These are phyloP conservation scores for Pseudonectria buxi DNA, from an alignment of 2,329 filamentous ascomycete species.

Conservation along the genomic window DNA sequence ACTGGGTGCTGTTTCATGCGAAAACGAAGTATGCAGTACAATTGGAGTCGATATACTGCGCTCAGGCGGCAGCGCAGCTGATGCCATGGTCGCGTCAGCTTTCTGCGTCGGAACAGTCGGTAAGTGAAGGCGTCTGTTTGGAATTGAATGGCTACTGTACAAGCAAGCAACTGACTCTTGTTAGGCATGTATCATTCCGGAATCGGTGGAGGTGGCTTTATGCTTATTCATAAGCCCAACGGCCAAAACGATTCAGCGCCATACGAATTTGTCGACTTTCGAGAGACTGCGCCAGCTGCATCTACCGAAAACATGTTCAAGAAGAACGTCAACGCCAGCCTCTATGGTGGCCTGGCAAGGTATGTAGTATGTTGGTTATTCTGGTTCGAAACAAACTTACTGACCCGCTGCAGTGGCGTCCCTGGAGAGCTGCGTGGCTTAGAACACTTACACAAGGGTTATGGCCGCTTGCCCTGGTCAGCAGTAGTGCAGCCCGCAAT, in stretches of 20 bases:
- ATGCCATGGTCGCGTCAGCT: slow-evolving; percentile 38
- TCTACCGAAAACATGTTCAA: slow-evolving; percentile 77
- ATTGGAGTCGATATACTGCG: slow-evolving; percentile 52
- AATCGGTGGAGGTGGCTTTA: slow-evolving; percentile 74
- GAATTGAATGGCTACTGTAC: slow-evolving; percentile 52
- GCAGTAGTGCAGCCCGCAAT: slow-evolving; percentile 64
- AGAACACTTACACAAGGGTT: slow-evolving; percentile 64
- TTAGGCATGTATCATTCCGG: slow-evolving; percentile 58
- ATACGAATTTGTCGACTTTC: slow-evolving; percentile 79
- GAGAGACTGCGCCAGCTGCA: slow-evolving; percentile 75
- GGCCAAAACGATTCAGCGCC: slow-evolving; percentile 31
- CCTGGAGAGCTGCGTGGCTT: slow-evolving; percentile 68
- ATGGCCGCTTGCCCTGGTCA: slow-evolving; percentile 58
- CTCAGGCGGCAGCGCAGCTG: slow-evolving; percentile 58
- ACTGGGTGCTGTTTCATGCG: slow-evolving; percentile 54
- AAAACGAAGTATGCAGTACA: slow-evolving; percentile 51
- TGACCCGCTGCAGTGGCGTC: slow-evolving; percentile 42
- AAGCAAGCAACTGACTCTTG: background rate
- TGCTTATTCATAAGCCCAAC: slow-evolving; percentile 59
- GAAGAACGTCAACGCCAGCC: slow-evolving; percentile 55
- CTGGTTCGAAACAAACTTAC: accelerated
- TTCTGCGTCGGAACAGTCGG: slow-evolving; percentile 45
- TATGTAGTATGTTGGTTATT: slow-evolving; percentile 40
- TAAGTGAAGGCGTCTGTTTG: slow-evolving; percentile 42
- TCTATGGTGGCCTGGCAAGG: slow-evolving; percentile 64